phyloP scores from a whole-genome alignment of 148 eudicot genomes.

The Fallopia convolvulus region DNA sequence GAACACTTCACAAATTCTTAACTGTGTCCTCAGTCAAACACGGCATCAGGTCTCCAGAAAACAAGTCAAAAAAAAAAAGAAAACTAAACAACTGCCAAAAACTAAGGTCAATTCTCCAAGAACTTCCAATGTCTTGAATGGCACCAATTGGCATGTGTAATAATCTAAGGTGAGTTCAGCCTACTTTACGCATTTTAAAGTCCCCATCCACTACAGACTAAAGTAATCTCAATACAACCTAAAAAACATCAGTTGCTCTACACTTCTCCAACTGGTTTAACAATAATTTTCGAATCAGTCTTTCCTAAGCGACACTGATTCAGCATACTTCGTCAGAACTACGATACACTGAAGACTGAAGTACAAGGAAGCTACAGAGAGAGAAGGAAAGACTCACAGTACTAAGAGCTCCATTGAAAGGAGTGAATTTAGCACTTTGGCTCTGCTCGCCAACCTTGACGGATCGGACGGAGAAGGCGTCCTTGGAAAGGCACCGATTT shows the following conservation, averaged over 20 bases:
- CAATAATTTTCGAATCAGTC: neutral
- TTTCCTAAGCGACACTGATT: neutral
- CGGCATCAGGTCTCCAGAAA: too few species aligned
- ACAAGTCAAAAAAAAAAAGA: too few species aligned
- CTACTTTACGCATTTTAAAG: neutral
- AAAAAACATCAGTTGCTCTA: neutral
- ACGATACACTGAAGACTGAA: neutral
- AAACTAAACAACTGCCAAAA: too few species aligned
- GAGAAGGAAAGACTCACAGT: neutral
- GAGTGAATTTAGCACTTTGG: slow-evolving; percentile 1
- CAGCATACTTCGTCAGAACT: neutral
- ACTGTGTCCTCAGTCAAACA: neutral
- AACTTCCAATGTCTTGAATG: too few species aligned
- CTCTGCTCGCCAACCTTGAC: slow-evolving; percentile 7
- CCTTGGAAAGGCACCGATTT: neutral
- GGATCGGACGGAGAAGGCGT: slow-evolving; percentile 9
- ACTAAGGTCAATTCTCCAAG: too few species aligned
- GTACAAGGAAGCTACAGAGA: neutral
- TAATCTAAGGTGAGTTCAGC: neutral
- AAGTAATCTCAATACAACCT: neutral
- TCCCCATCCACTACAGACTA: neutral
- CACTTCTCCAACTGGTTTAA: neutral
- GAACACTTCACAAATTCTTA: neutral
- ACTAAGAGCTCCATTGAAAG: slow-evolving; percentile 1
- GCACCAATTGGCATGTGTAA: neutral